These are phyloP conservation scores for Candida adriatica DNA, from an alignment of 805 yeast genomes.

Conservation along the genomic window DNA sequence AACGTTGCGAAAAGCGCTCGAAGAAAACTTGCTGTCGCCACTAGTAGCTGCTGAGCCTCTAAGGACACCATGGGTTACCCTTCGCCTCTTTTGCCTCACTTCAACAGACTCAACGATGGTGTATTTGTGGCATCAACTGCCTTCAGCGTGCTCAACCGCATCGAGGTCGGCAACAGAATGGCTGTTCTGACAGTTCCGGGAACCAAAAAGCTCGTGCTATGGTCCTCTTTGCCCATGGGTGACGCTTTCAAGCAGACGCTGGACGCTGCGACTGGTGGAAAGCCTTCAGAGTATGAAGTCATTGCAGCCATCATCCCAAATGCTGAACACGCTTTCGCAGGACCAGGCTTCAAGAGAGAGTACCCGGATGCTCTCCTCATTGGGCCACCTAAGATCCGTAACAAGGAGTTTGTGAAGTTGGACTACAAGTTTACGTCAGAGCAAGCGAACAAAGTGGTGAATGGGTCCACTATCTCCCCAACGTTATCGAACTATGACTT, in stretches of 20 bases:
- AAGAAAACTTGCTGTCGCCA: no score
- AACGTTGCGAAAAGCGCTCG: no score
- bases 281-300: constrained; percentile 30
- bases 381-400: constrained; percentile 39
- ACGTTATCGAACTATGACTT: constrained; percentile 45
- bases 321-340: constrained; percentile 57
- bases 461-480: constrained; percentile 28
- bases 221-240: constrained; percentile 54
- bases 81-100: constrained; percentile 29
- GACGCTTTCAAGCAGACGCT: constrained; percentile 36
- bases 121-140: constrained; percentile 32
- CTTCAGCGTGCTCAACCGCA: constrained; percentile 24
- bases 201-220: constrained; percentile 33
- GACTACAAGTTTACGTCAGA: constrained; percentile 32
- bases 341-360: constrained; percentile 40
- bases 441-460: constrained; percentile 31
- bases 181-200: constrained; percentile 26
- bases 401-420: constrained; percentile 30
- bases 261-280: constrained; percentile 27
- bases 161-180: constrained; percentile 34
- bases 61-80: constrained; percentile 37
- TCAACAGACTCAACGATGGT: constrained; percentile 26
- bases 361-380: constrained; percentile 46
- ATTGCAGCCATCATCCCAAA: constrained; percentile 56
- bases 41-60: no score